Base-by-base conservation (phyloP, 257 asterid species). In the Penstemon eatonii region DNA sequence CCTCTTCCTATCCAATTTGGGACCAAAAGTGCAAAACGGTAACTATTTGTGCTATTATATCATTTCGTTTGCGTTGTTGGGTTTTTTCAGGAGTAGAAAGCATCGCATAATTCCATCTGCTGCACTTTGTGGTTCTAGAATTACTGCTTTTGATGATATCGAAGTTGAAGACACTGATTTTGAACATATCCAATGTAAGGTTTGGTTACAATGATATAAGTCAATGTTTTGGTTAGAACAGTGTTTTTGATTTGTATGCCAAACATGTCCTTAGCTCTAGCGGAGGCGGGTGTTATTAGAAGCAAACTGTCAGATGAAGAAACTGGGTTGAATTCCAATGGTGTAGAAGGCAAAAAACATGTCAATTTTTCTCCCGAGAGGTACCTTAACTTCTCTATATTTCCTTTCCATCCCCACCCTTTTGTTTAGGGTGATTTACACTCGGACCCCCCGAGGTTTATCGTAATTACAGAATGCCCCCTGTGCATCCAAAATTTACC, bases 261-360 rank as follows among this genome's bases (percentile, higher is more conserved):
- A 5, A 66, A 67, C 60, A 49, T 74, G 70, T 49, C 25, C 63
- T 68, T 51, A 93, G 99, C 96, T 65, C 80, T 93, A 38, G 97
- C 96, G 11, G 99, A 93, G 77, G 90, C 92, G 51, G 99, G 99
- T 49, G 80, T 89, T 55, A 65, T 88, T 69, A 79, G 85, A 63
- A 93, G 99, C 96, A 90, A 87, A 81, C 89, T 93, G 18, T 78
- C 80, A 15, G 80, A 62, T 46, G 75, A 62, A 74, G 71, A 60
- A 39, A 42, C 42, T 0, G 42, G 67, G 41, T 77, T 80, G 38
- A 58, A 70, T 53, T 62, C 36, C 11, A 65, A 77, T 76, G 70
- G 65, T 60, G 66, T 73, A 11, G 77, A 75, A 43, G 82, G 71
- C 36, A 49, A 80, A 71, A 80, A 55, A 60, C 70, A 18, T 19